Evolutionary conservation across 176 grass and related monocot genomes (phyloP), one percentile per base, ranked within the genome.

Genomic region (Guadua angustifolia): DNA sequence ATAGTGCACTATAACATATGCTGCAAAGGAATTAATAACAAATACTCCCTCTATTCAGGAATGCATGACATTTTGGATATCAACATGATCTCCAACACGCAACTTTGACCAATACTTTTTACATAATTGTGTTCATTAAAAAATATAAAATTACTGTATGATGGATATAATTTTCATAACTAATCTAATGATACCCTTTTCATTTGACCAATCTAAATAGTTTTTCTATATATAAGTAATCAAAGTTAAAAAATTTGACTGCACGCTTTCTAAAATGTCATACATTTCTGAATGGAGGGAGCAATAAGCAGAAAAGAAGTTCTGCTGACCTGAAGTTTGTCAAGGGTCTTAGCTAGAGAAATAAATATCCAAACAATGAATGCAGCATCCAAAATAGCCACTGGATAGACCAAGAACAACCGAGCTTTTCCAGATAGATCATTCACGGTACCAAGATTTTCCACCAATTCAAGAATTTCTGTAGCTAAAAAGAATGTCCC

Each of bases 301-400:
- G 42, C 2, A 79, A 43, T 8, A 9, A 66, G 47, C 1, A 16
- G 18, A 66, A 36, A 88, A 62, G 21, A 79, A 13, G 17, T 79
- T 66, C 18, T 71, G 13, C 82, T 73, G 52, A 99, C 97, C 89
- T 94, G 93, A 78, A 99, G 97, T 81, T 99, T 94, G 63, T 85
- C 86, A 21, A 99, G 75, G 22, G 97, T 99, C 78, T 99, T 95
- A 73, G 91, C 89, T 57, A 99, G 86, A 73, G 97, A 95, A 84
- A 89, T 90, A 74, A 99, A 99, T 83, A 99, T 99, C 97, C 93
- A 99, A 83, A 99, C 58, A 83, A 99, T 84, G 71, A 99, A 96
- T 60, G 92, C 91, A 61, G 97, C 93, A 92, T 99, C 97, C 88
- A 99, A 81, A 79, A 96, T 84, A 76, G 93, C 93, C 77, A 95